Base-by-base conservation (phyloP, 495 filamentous ascomycete genomes). In the Aspergillus steynii region DNA sequence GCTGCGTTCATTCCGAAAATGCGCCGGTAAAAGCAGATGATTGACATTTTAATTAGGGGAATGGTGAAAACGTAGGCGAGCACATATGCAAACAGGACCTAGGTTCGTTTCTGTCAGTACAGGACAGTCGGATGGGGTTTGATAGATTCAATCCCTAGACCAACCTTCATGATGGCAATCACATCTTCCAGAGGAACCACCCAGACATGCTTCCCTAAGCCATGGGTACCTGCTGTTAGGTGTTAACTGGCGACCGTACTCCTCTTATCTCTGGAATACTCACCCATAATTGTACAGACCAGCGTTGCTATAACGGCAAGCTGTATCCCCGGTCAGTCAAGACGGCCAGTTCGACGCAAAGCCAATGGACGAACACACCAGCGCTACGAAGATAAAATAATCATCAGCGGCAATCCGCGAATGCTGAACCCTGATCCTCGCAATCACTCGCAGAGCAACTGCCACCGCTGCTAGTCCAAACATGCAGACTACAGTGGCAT, bases 11-110 rank as follows among this genome's bases (percentile, higher is more conserved):
- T 56, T 1, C 58, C 54, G 49, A 66, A 68, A 20, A 68, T 61
- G 9, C 66, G 62, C 14, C 58, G 66, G 45, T 66, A 66, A 27
- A 68, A 52, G 27, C 64, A 54, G 0, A 68, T 56, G 3, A 68
- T 61, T 12, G 66, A 68, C 12, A 68, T 37, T 57, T 68, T 68
- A 56, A 67, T 54, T 45, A 67, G 50, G 4, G 65, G 61, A 12
- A 64, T 59, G 1, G 61, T 67, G 0, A 49, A 53, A 0, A 54
- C 49, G 27, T 64, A 64, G 29, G 60, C 25, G 20, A 67, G 10
- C 20, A 67, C 53, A 34, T 67, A 64, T 25, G 56, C 56, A 14
- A 65, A 65, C 7, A 65, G 50, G 2, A 59, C 54, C 58, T 54
- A 15, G 20, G 28, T 25, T 12, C 7, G 5, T 10, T 46, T 10